phyloP scores from a whole-genome alignment of 345 rosid genomes.

The Salix purpurea region DNA sequence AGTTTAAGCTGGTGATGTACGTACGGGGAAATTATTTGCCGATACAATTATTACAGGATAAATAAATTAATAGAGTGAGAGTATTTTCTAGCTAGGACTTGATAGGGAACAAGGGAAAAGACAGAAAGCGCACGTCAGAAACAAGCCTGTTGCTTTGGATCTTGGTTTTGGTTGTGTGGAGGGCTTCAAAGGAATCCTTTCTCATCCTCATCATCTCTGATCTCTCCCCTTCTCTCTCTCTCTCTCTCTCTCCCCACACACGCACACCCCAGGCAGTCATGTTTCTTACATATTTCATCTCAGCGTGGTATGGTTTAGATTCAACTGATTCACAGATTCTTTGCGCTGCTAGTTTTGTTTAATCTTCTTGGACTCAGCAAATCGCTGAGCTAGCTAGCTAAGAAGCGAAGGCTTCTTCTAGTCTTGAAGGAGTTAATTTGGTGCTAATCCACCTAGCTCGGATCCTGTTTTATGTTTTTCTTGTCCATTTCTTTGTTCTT shows the following conservation, averaged over 20 bases:
- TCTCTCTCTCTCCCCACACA: conserved; percentile 3
- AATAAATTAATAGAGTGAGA: not conserved
- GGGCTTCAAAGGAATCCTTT: conserved; percentile 27
- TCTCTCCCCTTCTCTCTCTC: conserved; percentile 14
- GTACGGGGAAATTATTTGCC: conserved; percentile 1
- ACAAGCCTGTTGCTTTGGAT: conserved; percentile 23
- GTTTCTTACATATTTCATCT: not conserved
- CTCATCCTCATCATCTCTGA: conserved; percentile 27
- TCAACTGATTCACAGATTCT: not conserved
- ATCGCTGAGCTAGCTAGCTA: not conserved
- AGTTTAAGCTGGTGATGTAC: not conserved
- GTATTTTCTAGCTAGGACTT: conserved; percentile 6
- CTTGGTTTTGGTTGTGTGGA: conserved; percentile 36
- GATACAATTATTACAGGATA: not conserved
- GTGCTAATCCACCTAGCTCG: not conserved
- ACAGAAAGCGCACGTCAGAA: conserved; percentile 50
- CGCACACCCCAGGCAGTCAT: not conserved
- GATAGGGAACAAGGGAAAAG: conserved; percentile 38
- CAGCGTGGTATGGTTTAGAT: not conserved
- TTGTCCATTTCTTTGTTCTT: not conserved
- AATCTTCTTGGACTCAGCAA: conserved; percentile 28
- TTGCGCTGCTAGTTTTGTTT: conserved; percentile 8
- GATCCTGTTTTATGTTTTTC: not conserved
- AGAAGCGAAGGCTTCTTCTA: not conserved
- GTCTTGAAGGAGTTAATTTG: not conserved